Percentiles rank a stretch among this genome's conserved stretches.
Conservation (phyloP, 495 filamentous ascomycete species). For the Lepraria neglecta region DNA sequence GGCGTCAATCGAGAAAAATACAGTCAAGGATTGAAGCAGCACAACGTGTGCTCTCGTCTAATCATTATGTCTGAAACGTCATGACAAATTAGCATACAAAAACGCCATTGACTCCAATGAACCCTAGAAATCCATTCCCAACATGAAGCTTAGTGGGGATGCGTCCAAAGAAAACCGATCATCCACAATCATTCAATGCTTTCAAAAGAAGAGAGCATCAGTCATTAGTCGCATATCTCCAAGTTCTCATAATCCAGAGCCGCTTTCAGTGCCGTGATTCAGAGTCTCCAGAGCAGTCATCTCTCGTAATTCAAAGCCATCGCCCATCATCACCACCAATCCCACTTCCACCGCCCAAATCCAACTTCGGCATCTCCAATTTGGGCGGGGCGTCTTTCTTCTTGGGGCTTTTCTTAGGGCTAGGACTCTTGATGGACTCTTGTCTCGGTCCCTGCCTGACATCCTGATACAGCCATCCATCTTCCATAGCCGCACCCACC, state of each 20-base stretch:
- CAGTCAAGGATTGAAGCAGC: too few relatives aligned
- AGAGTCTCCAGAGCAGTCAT: too few relatives aligned
- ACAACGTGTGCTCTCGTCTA: too few relatives aligned
- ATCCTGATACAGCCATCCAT: slow-evolving; percentile 74
- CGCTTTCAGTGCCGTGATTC: not conserved
- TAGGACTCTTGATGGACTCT: slow-evolving; percentile 35
- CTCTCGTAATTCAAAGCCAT: slow-evolving; percentile 22
- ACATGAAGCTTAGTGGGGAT: too few relatives aligned
- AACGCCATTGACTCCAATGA: too few relatives aligned
- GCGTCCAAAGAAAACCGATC: too few relatives aligned
- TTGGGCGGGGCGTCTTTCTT: slow-evolving; percentile 45
- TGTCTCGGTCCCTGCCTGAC: slow-evolving; percentile 64
- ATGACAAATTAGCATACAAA: too few relatives aligned
- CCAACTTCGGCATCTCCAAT: slow-evolving; percentile 47
- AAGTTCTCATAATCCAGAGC: not conserved
- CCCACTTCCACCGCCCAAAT: slow-evolving; percentile 20
- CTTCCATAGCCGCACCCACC: slow-evolving; percentile 78
- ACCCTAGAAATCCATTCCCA: too few relatives aligned
- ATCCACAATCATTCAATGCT: too few relatives aligned
- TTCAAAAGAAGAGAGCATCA: too few relatives aligned
- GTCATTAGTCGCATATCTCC: not conserved
- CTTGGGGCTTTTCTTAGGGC: slow-evolving; percentile 44
- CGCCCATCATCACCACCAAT: slow-evolving; percentile 18
- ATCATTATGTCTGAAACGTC: too few relatives aligned
- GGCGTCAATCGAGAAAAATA: too few relatives aligned